Conservation (phyloP, 116 monocot genomes). For the Zostera marina region DNA sequence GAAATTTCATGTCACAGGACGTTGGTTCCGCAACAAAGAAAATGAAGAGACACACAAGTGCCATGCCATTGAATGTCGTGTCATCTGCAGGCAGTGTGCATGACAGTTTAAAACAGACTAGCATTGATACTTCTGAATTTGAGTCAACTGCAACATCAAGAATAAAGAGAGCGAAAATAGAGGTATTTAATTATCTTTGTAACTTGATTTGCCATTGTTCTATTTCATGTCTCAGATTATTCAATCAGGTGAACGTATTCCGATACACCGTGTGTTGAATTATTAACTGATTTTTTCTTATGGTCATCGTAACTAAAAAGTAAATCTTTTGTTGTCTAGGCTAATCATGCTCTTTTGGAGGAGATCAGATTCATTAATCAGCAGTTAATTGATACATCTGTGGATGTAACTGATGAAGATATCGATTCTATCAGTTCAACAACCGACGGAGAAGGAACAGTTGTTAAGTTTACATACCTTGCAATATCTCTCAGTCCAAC, state of each 20-base stretch:
- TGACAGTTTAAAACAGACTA: constrained; percentile 44
- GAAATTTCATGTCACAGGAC: constrained; percentile 77
- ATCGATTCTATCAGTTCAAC: constrained; percentile 19
- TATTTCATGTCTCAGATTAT: too few species aligned
- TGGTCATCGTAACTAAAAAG: too few species aligned
- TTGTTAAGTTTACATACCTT: constrained; percentile 44
- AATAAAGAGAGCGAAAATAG: constrained; percentile 35
- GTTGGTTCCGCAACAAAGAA: constrained; percentile 49
- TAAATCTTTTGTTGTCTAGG: constrained; percentile 29
- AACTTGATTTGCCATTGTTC: too few species aligned
- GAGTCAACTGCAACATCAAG: constrained; percentile 64
- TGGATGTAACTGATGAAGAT: constrained; percentile 43
- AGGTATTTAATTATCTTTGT: too few species aligned
- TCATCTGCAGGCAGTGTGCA: constrained; percentile 54
- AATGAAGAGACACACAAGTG: constrained; percentile 83
- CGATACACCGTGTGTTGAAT: too few species aligned
- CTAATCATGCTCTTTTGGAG: constrained; percentile 31
- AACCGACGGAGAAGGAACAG: constrained; percentile 27
- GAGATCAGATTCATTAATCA: constrained; percentile 62
- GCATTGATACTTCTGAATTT: constrained; percentile 44
- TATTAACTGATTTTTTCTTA: too few species aligned
- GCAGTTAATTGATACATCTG: constrained; percentile 44
- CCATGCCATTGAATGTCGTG: constrained; percentile 75
- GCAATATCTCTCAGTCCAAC: constrained; percentile 49
- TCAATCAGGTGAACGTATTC: too few species aligned